Conservation (phyloP, 345 rosid genomes). For the Geranium brycei region DNA sequence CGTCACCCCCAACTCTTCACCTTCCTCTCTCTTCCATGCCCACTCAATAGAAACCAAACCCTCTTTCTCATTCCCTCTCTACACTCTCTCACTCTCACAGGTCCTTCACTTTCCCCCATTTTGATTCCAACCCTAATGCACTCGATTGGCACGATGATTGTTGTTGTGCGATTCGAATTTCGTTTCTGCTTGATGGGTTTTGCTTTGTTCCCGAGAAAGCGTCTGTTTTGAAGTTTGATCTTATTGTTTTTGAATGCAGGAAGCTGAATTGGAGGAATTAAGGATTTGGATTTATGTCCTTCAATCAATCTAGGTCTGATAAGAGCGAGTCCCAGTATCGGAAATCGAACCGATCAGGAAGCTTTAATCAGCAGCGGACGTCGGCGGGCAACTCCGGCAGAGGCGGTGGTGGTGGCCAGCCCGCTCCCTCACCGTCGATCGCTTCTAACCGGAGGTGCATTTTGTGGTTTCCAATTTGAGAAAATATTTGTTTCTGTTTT, state of each 20-base stretch:
- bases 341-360: slow-evolving; percentile 61
- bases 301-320: slow-evolving; percentile 85
- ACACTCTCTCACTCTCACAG: too few relatives aligned
- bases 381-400: slow-evolving; percentile 51
- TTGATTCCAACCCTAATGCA: too few relatives aligned
- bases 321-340: slow-evolving; percentile 58
- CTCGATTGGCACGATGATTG: too few relatives aligned
- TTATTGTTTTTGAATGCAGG: not conserved
- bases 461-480: not conserved
- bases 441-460: slow-evolving; percentile 53
- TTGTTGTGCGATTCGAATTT: too few relatives aligned
- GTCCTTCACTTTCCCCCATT: too few relatives aligned
- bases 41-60: too few relatives aligned
- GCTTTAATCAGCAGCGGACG: slow-evolving; percentile 59
- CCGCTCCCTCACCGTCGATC: slow-evolving; percentile 54
- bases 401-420: slow-evolving; percentile 49
- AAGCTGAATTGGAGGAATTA: slow-evolving; percentile 8
- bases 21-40: too few relatives aligned
- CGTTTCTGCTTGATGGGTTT: too few relatives aligned
- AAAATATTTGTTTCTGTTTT: not conserved
- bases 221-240: not conserved
- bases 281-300: slow-evolving; percentile 72
- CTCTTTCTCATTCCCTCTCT: too few relatives aligned
- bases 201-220: too few relatives aligned
- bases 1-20: too few relatives aligned